Conservation (phyloP, 2,329 filamentous ascomycete species). For the Gaeumannomyces tritici region DNA sequence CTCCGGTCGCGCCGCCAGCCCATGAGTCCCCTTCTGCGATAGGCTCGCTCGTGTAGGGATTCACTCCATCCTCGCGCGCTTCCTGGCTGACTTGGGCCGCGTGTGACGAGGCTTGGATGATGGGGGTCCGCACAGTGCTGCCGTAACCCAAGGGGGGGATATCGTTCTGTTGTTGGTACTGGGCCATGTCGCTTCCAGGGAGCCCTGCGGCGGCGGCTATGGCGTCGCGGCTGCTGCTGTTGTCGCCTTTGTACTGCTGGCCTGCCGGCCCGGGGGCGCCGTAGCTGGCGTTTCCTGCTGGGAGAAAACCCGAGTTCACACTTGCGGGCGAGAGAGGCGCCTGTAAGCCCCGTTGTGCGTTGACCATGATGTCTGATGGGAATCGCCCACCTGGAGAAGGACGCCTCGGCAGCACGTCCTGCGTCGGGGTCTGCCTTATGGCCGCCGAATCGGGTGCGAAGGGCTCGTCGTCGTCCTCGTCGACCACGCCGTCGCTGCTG, state of each 20-base stretch:
- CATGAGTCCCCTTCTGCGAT: slow-evolving; percentile 8
- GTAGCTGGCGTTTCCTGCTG: background rate
- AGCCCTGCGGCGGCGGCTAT: slow-evolving; percentile 48
- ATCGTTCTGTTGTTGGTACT: slow-evolving; percentile 22
- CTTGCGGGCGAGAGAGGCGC: slow-evolving; percentile 66
- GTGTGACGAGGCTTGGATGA: slow-evolving; percentile 39
- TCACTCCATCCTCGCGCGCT: slow-evolving; percentile 44
- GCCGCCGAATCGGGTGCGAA: slow-evolving; percentile 49
- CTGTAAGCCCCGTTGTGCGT: slow-evolving; percentile 68
- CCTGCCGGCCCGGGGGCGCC: background rate
- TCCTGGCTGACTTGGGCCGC: slow-evolving; percentile 40
- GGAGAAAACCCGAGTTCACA: slow-evolving; percentile 54
- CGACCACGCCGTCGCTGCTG: slow-evolving; percentile 68
- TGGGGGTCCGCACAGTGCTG: slow-evolving; percentile 31
- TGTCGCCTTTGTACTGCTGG: background rate
- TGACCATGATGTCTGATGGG: slow-evolving; percentile 84
- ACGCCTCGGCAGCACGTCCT: slow-evolving; percentile 49
- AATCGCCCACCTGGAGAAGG: slow-evolving; percentile 93
- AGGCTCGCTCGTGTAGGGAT: slow-evolving; percentile 44
- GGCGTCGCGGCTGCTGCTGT: slow-evolving; percentile 28
- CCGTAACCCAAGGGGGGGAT: slow-evolving; percentile 27
- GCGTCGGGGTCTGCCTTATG: slow-evolving; percentile 35
- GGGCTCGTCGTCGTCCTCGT: slow-evolving; percentile 62
- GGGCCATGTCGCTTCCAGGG: slow-evolving; percentile 32
- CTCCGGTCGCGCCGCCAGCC: background rate